Evolutionary conservation across 2,329 filamentous ascomycete genomes (phyloP), one percentile per base, ranked within the genome.

Genomic region (Nigrospora sphaerica): DNA sequence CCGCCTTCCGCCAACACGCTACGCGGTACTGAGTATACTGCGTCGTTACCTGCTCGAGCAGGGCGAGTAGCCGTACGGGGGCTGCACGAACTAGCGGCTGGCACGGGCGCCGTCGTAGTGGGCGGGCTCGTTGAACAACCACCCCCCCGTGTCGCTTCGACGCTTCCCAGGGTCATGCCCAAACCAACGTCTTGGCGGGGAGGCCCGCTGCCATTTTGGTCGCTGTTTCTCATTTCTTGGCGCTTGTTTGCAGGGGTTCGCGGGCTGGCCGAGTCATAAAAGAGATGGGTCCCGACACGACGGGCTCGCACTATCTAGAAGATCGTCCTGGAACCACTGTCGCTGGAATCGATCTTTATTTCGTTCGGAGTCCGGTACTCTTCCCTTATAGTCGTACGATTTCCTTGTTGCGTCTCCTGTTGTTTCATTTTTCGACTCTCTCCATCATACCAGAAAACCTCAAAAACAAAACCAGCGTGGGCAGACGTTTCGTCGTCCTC

Each of bases 161-260:
- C 23, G 4, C 23, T 28, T 28, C 23, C 23, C 7, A 9, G 23
- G 37, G 50, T 46, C 19, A 12, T 36, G 37, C 19, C 19, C 12
- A 10, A 43, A 17, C 35, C 14, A 39, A 28, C 39, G 33, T 31
- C 40, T 43, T 47, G 40, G 45, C 45, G 18, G 17, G 28, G 19
- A 39, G 38, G 34, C 16, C 34, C 45, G 37, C 36, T 42, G 39
- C 40, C 34, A 42, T 34, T 41, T 42, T 33, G 10, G 17, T 46
- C 16, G 14, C 16, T 49, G 49, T 53, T 55, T 56, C 53, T 51
- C 45, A 47, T 50, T 49, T 54, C 56, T 56, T 57, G 56, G 54
- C 54, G 50, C 44, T 45, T 31, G 42, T 44, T 42, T 51, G 45
- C 52, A 19, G 23, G n/a, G 39, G 41, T 31, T 34, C 34, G 4